Conservation (phyloP, 2,329 filamentous ascomycete species). For the Fusarium graminum region DNA sequence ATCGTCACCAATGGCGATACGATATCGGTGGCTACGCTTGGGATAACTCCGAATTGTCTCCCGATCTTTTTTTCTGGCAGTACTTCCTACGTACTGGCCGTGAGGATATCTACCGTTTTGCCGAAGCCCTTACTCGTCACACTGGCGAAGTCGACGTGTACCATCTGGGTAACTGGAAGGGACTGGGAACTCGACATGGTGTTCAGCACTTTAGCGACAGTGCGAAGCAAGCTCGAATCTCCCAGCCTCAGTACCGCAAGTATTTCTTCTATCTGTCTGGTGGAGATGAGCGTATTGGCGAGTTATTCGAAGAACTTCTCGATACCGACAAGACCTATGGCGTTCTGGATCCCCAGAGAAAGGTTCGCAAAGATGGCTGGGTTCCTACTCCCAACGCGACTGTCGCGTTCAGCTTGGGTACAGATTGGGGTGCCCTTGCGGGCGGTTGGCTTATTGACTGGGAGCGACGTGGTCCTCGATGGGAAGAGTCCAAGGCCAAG, state of each 20-base stretch:
- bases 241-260: constrained; percentile 67
- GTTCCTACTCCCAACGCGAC: constrained; percentile 58
- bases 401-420: constrained; percentile 66
- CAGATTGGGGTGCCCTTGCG: constrained; percentile 70
- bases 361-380: constrained; percentile 68
- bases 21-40: constrained; percentile 74
- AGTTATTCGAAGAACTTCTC: constrained; percentile 64
- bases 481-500: constrained; percentile 65
- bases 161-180: constrained; percentile 69
- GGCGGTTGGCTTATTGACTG: constrained; percentile 71
- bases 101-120: constrained; percentile 69
- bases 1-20: constrained; percentile 72
- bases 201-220: constrained; percentile 73
- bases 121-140: constrained; percentile 70
- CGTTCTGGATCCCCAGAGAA: constrained; percentile 68
- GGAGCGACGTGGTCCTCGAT: constrained; percentile 67
- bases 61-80: constrained; percentile 73
- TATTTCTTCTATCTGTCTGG: constrained; percentile 68
- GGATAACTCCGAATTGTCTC: constrained; percentile 74
- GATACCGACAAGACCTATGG: constrained; percentile 67
- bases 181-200: constrained; percentile 72
- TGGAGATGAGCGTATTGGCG: constrained; percentile 69
- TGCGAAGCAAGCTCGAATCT: constrained; percentile 72
- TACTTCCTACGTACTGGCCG: constrained; percentile 71
- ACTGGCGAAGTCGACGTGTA: constrained; percentile 73